Evolutionary conservation across 2,329 filamentous ascomycete species (phyloP).

Genomic region (Colletotrichum ledebouriae): DNA sequence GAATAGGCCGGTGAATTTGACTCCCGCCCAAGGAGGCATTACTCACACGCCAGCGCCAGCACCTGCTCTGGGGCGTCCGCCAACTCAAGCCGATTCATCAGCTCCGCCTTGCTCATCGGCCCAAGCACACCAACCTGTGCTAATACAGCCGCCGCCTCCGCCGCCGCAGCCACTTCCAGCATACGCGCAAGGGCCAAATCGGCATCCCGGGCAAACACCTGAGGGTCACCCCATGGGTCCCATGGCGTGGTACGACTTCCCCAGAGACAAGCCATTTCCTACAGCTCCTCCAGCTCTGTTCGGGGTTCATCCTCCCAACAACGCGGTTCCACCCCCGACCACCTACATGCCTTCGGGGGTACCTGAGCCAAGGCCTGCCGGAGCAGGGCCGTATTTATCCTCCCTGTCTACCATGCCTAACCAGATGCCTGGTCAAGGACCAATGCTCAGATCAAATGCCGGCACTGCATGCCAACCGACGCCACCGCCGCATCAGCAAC

Average conservation of each 20-base stretch:
- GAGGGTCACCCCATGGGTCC: too few relatives aligned
- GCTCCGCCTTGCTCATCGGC: neutral
- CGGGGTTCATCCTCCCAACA: neutral
- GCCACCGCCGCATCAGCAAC: neutral
- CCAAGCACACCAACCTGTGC: neutral
- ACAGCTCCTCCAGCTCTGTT: neutral
- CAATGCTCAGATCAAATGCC: neutral
- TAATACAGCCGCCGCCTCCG: neutral
- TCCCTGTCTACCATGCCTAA: neutral
- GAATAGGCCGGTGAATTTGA: conserved; percentile 14
- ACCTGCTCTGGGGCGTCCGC: neutral
- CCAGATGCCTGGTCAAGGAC: neutral
- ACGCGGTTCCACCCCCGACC: neutral
- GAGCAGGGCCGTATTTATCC: neutral
- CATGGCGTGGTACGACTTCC: neutral
- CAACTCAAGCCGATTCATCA: neutral
- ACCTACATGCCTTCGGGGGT: conserved; percentile 3
- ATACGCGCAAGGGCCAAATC: too few relatives aligned
- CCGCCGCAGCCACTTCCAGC: too few relatives aligned
- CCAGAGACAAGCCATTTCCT: neutral
- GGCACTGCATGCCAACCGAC: neutral
- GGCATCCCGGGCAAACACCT: too few relatives aligned
- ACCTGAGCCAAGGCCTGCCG: neutral
- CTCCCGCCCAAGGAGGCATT: neutral
- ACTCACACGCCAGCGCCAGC: conserved; percentile 4